These are phyloP conservation scores for Yamadazyma conglobata DNA, from an alignment of 1,139 yeast species.

Conservation along the genomic window DNA sequence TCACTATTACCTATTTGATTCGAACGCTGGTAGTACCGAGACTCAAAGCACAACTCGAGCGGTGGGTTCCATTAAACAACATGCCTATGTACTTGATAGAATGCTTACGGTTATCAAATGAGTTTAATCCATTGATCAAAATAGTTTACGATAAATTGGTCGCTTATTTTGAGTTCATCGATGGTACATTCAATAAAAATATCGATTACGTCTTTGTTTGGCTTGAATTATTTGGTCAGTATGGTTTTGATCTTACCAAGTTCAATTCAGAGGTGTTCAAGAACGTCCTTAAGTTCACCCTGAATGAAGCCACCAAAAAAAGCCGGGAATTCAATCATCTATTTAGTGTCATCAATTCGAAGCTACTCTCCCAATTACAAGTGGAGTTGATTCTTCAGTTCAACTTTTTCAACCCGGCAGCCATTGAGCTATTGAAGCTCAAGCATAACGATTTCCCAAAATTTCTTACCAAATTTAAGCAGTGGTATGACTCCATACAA, in stretches of 20 bases:
- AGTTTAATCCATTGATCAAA: slow-evolving; percentile 7
- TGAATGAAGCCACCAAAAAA: too few species aligned
- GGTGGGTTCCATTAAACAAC: slow-evolving; percentile 9
- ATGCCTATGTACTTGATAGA: slow-evolving; percentile 13
- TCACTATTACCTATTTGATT: slow-evolving; percentile 8
- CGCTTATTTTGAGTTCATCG: slow-evolving; percentile 6
- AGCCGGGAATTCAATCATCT: slow-evolving; percentile 2
- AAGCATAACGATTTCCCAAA: background rate
- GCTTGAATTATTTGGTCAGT: slow-evolving; percentile 12
- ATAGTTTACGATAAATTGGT: slow-evolving; percentile 10
- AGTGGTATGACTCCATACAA: slow-evolving; percentile 13
- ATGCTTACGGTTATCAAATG: slow-evolving; percentile 8
- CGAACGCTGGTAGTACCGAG: slow-evolving; percentile 11
- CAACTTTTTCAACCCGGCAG: slow-evolving; percentile 26
- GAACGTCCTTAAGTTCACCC: too few species aligned
- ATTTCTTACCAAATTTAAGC: slow-evolving; percentile 11
- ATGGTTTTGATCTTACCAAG: slow-evolving; percentile 1
- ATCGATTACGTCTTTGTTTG: slow-evolving; percentile 8
- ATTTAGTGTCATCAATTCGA: too few species aligned
- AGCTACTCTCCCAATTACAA: too few species aligned
- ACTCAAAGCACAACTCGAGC: slow-evolving; percentile 3
- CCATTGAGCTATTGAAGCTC: slow-evolving; percentile 14
- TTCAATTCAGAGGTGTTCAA: slow-evolving; percentile 2
- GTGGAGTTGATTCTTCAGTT: slow-evolving; percentile 23
- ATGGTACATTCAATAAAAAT: slow-evolving; percentile 1